Evolutionary conservation across 306 rosid genomes (phyloP), one percentile per base, ranked within the genome.

Genomic region (Glycyrrhiza uralensis): DNA sequence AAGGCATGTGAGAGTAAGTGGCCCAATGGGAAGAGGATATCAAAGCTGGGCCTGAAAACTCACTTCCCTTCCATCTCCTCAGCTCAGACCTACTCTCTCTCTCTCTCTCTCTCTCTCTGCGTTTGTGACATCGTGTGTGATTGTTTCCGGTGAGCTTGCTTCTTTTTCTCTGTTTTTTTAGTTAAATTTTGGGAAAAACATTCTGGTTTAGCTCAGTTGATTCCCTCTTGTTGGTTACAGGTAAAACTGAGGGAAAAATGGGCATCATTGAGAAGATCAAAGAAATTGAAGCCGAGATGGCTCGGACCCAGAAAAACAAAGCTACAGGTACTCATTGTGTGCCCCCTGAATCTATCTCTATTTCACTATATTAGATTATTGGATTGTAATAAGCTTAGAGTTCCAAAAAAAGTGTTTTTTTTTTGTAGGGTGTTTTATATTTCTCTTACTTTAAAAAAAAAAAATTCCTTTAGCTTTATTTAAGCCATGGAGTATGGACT

Each of bases 241-340:
- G 73, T 58, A 65, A 83, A 51, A 51, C 41, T 5, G 3, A 63
- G 44, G 56, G 2, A 79, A 66, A 66, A 81, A 95, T 95, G 99
- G 99, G 99, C 78, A 95, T 95, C 75, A 80, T 95, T 2, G 99
- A 95, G 66, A 91, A 79, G 89, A 95, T 95, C 86, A 91, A 88
- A 68, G 99, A 95, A 84, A 95, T 95, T 50, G 99, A 95, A 80
- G 91, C 91, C 93, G 99, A 95, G 87, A 95, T 95, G 99, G 96
- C 97, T 80, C 95, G 99, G 76, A 95, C 99, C 51, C 99, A 95
- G 85, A 95, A 95, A 70, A 95, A 95, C 71, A 95, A 95, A 85
- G 99, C 99, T 57, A 95, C 99, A 22, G 99, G 99, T 85, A 54
- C 24, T 46, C 8, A 20, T 22, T 47, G 7, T 3, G 3, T 12